Percentiles rank a stretch among this genome's conserved stretches.
phyloP scores from a whole-genome alignment of 352 stramenopile genomes.

The Phytophthora ohioensis region DNA sequence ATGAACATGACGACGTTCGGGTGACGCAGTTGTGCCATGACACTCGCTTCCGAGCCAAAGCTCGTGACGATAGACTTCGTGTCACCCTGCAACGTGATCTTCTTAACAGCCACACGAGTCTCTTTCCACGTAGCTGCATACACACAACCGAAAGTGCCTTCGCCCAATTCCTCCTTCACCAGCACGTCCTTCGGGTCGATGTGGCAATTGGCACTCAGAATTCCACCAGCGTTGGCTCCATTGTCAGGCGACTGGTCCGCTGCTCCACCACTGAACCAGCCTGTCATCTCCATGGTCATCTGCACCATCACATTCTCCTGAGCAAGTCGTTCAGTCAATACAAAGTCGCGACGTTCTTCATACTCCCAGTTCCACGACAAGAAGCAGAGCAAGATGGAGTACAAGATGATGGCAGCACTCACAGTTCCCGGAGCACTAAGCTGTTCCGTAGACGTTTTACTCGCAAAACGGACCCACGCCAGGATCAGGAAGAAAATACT shows the following conservation, averaged over 20 bases:
- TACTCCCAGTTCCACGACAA: constrained; percentile 91
- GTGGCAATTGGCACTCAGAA: constrained; percentile 84
- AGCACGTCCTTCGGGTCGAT: constrained; percentile 87
- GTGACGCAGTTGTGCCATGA: constrained; percentile 87
- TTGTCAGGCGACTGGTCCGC: constrained; percentile 57
- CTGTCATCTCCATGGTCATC: constrained; percentile 91
- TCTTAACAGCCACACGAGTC: constrained; percentile 85
- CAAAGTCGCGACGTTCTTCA: constrained; percentile 87
- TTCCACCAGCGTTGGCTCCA: constrained; percentile 45
- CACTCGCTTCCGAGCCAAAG: constrained; percentile 82
- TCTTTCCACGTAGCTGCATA: constrained; percentile 86
- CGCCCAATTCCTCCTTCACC: constrained; percentile 79
- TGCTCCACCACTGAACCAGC: constrained; percentile 86
- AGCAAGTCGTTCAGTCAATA: constrained; percentile 80
- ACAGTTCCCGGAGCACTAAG: constrained; percentile 77
- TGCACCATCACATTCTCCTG: constrained; percentile 90
- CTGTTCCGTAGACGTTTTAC: constrained; percentile 34
- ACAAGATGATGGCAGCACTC: constrained; percentile 74
- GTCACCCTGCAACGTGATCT: constrained; percentile 83
- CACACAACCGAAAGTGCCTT: constrained; percentile 81
- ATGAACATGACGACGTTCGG: constrained; percentile 93
- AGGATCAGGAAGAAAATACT: constrained; percentile 84
- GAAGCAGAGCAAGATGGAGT: constrained; percentile 84
- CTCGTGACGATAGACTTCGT: constrained; percentile 86
- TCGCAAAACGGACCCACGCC: constrained; percentile 70